A percentile compares a stretch with the other conserved stretches of the same genome.
phyloP scores from a whole-genome alignment of 2,329 filamentous ascomycete species.

The Endoconidiophora polonica region DNA sequence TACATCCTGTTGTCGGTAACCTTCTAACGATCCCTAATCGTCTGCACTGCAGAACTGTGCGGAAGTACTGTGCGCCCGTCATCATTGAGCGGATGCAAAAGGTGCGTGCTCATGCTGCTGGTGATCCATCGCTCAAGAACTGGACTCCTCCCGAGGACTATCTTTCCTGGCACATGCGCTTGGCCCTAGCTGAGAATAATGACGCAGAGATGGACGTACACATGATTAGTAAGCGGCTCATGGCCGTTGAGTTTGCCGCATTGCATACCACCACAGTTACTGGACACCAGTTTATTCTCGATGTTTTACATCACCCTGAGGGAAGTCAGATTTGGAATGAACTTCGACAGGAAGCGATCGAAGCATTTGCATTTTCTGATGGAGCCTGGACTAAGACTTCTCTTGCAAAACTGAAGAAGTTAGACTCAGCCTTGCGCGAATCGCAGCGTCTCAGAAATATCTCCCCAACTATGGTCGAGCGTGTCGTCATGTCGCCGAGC shows the following conservation, averaged over 20 bases:
- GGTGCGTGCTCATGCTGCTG: constrained; percentile 25
- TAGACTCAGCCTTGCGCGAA: constrained; percentile 37
- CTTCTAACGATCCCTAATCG: constrained; percentile 29
- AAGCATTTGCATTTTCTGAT: constrained; percentile 18
- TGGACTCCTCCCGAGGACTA: constrained; percentile 36
- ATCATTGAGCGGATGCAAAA: constrained; percentile 16
- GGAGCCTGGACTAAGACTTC: constrained; percentile 29
- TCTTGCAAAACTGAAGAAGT: constrained; percentile 26
- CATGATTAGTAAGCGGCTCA: constrained; percentile 32
- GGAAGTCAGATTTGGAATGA: constrained; percentile 21
- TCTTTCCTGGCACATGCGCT: constrained; percentile 38
- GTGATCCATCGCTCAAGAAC: constrained; percentile 24
- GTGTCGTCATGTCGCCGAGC: constrained; percentile 26
- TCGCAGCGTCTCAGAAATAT: constrained; percentile 34
- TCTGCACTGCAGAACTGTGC: constrained; percentile 25
- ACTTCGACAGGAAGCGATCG: constrained; percentile 27
- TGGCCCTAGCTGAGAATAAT: constrained; percentile 29
- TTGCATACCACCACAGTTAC: constrained; percentile 42
- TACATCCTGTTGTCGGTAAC: constrained; percentile 33
- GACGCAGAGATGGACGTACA: constrained; percentile 27
- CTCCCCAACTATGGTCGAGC: constrained; percentile 27
- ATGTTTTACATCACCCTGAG: constrained; percentile 27
- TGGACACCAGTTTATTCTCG: constrained; percentile 29
- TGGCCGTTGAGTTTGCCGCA: constrained; percentile 41
- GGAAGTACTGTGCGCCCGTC: too few species aligned